A percentile compares a stretch with the other conserved stretches of the same genome.
Evolutionary conservation across 2,329 filamentous ascomycete genomes (phyloP).

Genomic region (Raffaelea arxii): DNA sequence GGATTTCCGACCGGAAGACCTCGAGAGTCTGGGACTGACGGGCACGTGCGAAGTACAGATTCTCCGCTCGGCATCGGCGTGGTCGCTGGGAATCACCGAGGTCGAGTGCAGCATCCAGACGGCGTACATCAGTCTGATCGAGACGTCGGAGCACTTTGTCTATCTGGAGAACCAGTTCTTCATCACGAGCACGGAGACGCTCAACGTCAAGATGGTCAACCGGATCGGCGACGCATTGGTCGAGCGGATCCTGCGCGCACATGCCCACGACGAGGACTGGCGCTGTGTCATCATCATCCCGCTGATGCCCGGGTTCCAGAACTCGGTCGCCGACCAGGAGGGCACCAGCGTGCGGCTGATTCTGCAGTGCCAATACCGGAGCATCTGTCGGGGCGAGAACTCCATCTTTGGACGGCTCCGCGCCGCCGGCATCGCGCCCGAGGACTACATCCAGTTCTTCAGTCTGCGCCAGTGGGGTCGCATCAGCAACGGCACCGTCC

Average conservation of each 20-base stretch:
- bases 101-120: slow-evolving; percentile 93
- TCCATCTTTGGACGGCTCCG: slow-evolving; percentile 86
- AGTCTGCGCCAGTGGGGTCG: slow-evolving; percentile 86
- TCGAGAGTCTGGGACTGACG: slow-evolving; percentile 78
- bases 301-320: slow-evolving; percentile 97
- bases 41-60: slow-evolving; percentile 97
- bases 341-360: slow-evolving; percentile 91
- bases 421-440: slow-evolving; percentile 74
- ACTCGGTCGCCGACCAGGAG: slow-evolving; percentile 87
- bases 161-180: slow-evolving; percentile 99
- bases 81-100: slow-evolving; percentile 83
- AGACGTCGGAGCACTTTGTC: slow-evolving; percentile 91
- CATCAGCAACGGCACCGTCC: slow-evolving; percentile 69
- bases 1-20: slow-evolving; percentile 76
- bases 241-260: slow-evolving; percentile 77
- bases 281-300: slow-evolving; percentile 83
- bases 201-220: slow-evolving; percentile 82
- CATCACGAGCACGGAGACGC: slow-evolving; percentile 82
- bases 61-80: slow-evolving; percentile 76
- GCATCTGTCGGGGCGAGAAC: slow-evolving; percentile 83
- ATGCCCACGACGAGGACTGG: slow-evolving; percentile 81
- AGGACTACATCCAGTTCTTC: slow-evolving; percentile 94
- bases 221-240: slow-evolving; percentile 91
- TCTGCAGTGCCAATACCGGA: slow-evolving; percentile 93
- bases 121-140: slow-evolving; percentile 89